These are phyloP conservation scores for Amanita molliuscula DNA, from an alignment of 768 basidiomycete genomes.

Conservation along the genomic window DNA sequence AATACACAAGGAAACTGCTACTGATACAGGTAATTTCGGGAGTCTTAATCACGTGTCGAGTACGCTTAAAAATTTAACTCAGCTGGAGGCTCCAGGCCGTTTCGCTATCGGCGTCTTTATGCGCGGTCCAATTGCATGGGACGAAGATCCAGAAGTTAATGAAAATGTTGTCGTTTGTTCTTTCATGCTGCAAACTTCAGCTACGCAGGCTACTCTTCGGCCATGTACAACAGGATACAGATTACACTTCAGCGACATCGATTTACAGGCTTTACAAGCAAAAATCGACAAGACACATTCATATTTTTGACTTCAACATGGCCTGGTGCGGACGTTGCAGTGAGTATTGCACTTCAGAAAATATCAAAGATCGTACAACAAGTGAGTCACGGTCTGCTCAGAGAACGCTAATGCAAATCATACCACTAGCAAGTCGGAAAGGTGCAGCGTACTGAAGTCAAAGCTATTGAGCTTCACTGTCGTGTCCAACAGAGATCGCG, in stretches of 20 bases:
- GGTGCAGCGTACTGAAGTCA: slow-evolving; percentile 39
- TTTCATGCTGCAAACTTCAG: slow-evolving; percentile 45
- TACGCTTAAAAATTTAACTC: neutral
- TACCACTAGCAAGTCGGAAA: slow-evolving; percentile 47
- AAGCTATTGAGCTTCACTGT: slow-evolving; percentile 55
- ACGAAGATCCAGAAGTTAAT: slow-evolving; percentile 45
- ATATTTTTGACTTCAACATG: slow-evolving; percentile 42
- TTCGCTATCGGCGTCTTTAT: slow-evolving; percentile 59
- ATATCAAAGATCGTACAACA: slow-evolving; percentile 42
- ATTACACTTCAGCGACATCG: slow-evolving; percentile 44
- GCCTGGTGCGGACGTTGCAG: slow-evolving; percentile 36
- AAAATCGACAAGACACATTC: slow-evolving; percentile 41
- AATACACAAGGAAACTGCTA: slow-evolving; percentile 49
- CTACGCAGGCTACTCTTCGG: slow-evolving; percentile 35
- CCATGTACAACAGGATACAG: slow-evolving; percentile 44
- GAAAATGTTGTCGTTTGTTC: slow-evolving; percentile 54
- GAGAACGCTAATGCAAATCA: neutral
- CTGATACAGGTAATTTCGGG: slow-evolving; percentile 36
- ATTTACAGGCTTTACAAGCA: slow-evolving; percentile 50
- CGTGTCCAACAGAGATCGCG: slow-evolving; percentile 55
- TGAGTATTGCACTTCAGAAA: slow-evolving; percentile 55
- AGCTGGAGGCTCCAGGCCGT: slow-evolving; percentile 56
- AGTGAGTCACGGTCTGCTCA: slow-evolving; percentile 20
- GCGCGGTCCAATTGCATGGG: slow-evolving; percentile 46
- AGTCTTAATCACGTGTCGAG: slow-evolving; percentile 1